Base-by-base conservation (phyloP, 495 filamentous ascomycete species). In the Acidomyces sp. region DNA sequence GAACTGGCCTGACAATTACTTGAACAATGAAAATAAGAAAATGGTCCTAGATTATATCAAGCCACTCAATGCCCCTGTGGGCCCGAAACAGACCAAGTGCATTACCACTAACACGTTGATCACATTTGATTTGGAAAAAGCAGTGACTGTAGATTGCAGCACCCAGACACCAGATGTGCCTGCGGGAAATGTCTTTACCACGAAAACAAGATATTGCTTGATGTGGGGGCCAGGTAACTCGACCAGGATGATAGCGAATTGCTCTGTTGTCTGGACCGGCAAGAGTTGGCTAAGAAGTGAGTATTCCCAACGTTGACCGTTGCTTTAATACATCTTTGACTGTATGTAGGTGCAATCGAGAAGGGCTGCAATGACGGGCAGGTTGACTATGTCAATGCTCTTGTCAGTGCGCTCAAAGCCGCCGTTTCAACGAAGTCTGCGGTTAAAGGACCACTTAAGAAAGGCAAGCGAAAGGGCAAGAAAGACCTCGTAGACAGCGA, bases 251-350 rank as follows among this genome's bases (percentile, higher is more conserved):
- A 68, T 87, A 19, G 75, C 85, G 59, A 93, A 76, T 41, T 94
- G 83, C 59, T 78, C 77, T 0, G 82, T 96, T 34, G 90, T 96
- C 54, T 99, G 90, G 90, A 75, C 80, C 0, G 87, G 90, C 39
- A 99, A 99, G 68, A 93, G 85, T 63, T 99, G 92, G 90, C 58
- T 96, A 27, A 96, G 93, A 66, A 84, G 88, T 94, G 72, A 55
- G 64, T 45, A 2, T 44, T 35, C 11, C 37, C 24, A 43, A 16
- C 34, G 34, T 13, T 25, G 13, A 40, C 23, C 26, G 7, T 7
- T 21, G 25, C 55, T 61, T 46, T 64, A n/a, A 41, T 32, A 21
- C 15, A 4, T 9, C 26, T 27, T 43, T 46, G 37, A 51, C 37
- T 1, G 5, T 34, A 41, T 37, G 4, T 48, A 80, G 87, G 82